Evolutionary conservation across 1,139 yeast genomes (phyloP).

Genomic region (Nakaseomyces glabratus): DNA sequence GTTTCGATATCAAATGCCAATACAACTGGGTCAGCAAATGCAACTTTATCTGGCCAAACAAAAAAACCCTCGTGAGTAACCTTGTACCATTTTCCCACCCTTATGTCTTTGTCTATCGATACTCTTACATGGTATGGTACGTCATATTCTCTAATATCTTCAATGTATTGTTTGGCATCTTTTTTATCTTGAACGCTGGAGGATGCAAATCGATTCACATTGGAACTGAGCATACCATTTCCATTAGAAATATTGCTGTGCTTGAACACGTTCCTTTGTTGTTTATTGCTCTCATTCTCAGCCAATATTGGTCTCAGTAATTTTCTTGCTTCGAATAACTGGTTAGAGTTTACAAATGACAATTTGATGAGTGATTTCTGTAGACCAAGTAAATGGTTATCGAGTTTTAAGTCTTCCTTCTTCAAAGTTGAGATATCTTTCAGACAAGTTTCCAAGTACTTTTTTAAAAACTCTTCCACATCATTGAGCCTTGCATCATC

Average conservation of each 20-base stretch:
- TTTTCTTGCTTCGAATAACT: constrained; percentile 67
- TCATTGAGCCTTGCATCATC: constrained; percentile 49
- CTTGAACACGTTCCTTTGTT: constrained; percentile 58
- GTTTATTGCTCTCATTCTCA: constrained; percentile 55
- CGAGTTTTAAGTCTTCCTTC: constrained; percentile 71
- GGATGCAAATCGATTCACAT: constrained; percentile 5
- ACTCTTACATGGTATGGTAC: constrained; percentile 96
- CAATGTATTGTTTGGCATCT: constrained; percentile 59
- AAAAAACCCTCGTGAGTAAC: constrained; percentile 60
- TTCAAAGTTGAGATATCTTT: constrained; percentile 46
- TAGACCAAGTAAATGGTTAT: constrained; percentile 81
- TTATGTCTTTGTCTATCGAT: constrained; percentile 71
- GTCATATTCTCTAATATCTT: constrained; percentile 86
- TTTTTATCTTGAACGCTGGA: constrained; percentile 14
- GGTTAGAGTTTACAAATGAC: constrained; percentile 65
- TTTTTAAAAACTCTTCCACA: constrained; percentile 76
- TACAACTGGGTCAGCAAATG: constrained; percentile 96
- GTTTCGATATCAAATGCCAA: constrained; percentile 97
- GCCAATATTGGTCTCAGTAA: constrained; percentile 58
- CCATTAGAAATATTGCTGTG: constrained; percentile 12
- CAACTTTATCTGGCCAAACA: constrained; percentile 58
- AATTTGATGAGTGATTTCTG: constrained; percentile 56
- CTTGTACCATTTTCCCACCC: constrained; percentile 95
- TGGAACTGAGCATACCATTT: constrained; percentile 5
- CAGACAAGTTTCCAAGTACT: constrained; percentile 53